Conservation (phyloP, 2,329 filamentous ascomycete genomes). For the Blastomyces parvus region DNA sequence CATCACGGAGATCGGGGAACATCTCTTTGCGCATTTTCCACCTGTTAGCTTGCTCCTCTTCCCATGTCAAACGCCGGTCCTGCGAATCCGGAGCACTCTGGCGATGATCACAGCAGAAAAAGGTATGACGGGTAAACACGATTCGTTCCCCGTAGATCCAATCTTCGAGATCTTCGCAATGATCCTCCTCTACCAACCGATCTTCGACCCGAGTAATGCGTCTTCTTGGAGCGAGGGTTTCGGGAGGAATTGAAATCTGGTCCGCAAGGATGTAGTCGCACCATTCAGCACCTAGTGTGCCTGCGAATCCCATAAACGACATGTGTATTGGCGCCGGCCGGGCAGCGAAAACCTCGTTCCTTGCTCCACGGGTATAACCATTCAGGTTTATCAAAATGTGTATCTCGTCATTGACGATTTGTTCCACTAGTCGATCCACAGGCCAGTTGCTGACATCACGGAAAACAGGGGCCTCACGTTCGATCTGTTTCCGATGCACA, state of each 20-base stretch:
- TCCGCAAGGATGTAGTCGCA: constrained; percentile 96
- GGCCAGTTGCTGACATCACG: constrained; percentile 80
- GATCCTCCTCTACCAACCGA: constrained; percentile 52
- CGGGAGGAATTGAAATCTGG: constrained; percentile 69
- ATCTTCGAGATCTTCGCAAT: constrained; percentile 58
- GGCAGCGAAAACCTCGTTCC: constrained; percentile 94
- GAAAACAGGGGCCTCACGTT: constrained; percentile 84
- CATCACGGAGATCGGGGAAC: constrained; percentile 72
- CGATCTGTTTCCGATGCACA: constrained; percentile 81
- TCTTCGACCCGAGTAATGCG: constrained; percentile 67
- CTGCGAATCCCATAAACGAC: constrained; percentile 99
- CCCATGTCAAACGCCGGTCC: constrained; percentile 64
- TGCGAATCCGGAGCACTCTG: constrained; percentile 71
- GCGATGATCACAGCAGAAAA: constrained; percentile 96
- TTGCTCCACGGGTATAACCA: constrained; percentile 90
- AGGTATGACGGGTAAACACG: constrained; percentile 86
- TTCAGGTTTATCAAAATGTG: constrained; percentile 97
- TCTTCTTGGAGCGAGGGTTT: constrained; percentile 70
- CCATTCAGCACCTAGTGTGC: constrained; percentile 93
- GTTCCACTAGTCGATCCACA: constrained; percentile 70
- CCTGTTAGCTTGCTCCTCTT: constrained; percentile 66
- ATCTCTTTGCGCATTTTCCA: constrained; percentile 92
- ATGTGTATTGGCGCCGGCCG: constrained; percentile 93
- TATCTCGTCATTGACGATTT: constrained; percentile 79
- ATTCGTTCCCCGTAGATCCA: constrained; percentile 98